Base-by-base conservation (phyloP, 2,329 filamentous ascomycete species). In the Fusarium buxicola region DNA sequence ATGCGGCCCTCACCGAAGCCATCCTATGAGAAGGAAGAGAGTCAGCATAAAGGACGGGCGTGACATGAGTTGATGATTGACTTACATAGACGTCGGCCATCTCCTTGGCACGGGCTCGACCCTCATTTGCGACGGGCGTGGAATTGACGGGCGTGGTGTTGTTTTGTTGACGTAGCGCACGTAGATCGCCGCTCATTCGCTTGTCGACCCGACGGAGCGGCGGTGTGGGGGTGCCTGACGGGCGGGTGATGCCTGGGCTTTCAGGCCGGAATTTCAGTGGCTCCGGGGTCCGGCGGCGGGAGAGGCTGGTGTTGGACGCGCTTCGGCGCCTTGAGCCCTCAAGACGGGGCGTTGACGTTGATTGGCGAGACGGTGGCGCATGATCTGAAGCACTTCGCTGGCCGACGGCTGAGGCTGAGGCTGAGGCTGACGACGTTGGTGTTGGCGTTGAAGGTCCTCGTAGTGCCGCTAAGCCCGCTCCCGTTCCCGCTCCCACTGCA, bases 21-120 rank as follows among this genome's bases (percentile, higher is more conserved):
- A 86, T 97, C 93, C 94, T 97, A 81, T 51, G 27, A 34, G 55
- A 36, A 41, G 24, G 48, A 31, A 16, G 48, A 16, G 30, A 34
- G 66, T 73, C 47, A 74, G 69, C 24, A 43, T 10, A 43, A 40
- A 43, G 25, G 25, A 39, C 31, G 38, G 34, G n/a, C 36, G 18
- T 47, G 52, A 62, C 58, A 36, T 46, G 55, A 58, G 59, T 50
- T 63, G 58, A 63, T 60, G 55, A 67, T 69, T 32, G 50, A 91
- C 92, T 90, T 86, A 97, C 93, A 82, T 91, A 97, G 81, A 96
- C 89, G 84, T 97, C 92, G 77, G 92, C 85, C 92, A 97, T 97
- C 80, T 89, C 90, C 82, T 88, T 90, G 75, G 89, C 81, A 76
- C 92, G 91, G 80, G 87, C 89, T 80, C 92, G 93, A 81, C 92